These are phyloP conservation scores for Pseudogymnoascus verrucosus DNA, from an alignment of 2,329 filamentous ascomycete species.

Conservation along the genomic window DNA sequence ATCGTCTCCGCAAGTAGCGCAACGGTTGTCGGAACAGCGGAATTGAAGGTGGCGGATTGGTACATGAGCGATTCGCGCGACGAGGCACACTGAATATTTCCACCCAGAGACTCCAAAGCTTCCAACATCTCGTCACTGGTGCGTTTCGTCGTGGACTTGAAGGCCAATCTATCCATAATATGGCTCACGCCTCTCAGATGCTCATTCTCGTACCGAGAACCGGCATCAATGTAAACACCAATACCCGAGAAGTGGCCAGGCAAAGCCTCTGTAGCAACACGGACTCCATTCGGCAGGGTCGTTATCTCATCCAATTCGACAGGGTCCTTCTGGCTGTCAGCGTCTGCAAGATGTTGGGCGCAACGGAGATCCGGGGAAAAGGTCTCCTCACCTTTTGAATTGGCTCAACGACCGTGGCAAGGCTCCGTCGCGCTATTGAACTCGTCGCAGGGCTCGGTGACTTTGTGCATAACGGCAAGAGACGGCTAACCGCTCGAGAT, in stretches of 20 bases:
- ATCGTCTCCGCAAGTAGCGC: constrained; percentile 89
- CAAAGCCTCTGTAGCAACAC: constrained; percentile 88
- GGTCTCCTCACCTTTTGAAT: constrained; percentile 26
- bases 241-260: constrained; percentile 92
- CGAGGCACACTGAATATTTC: constrained; percentile 94
- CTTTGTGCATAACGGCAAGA: constrained; percentile 15
- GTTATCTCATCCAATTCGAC: constrained; percentile 82
- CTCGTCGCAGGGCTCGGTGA: constrained; percentile 17
- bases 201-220: constrained; percentile 85
- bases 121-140: constrained; percentile 81
- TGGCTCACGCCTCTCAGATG: constrained; percentile 84
- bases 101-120: constrained; percentile 77
- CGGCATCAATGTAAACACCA: constrained; percentile 91
- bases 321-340: constrained; percentile 53
- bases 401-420: constrained; percentile 26
- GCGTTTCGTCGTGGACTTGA: constrained; percentile 73
- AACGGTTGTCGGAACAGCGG: constrained; percentile 73
- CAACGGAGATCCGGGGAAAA: constrained; percentile 7
- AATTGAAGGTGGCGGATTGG: constrained; percentile 96
- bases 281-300: constrained; percentile 82
- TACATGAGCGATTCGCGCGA: constrained; percentile 97
- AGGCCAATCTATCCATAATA: constrained; percentile 90
- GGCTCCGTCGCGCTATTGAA: constrained; percentile 21
- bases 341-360: not conserved
- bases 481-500: constrained; percentile 20